Conservation (phyloP, 768 basidiomycete species). For the Pisolithus sp. region DNA sequence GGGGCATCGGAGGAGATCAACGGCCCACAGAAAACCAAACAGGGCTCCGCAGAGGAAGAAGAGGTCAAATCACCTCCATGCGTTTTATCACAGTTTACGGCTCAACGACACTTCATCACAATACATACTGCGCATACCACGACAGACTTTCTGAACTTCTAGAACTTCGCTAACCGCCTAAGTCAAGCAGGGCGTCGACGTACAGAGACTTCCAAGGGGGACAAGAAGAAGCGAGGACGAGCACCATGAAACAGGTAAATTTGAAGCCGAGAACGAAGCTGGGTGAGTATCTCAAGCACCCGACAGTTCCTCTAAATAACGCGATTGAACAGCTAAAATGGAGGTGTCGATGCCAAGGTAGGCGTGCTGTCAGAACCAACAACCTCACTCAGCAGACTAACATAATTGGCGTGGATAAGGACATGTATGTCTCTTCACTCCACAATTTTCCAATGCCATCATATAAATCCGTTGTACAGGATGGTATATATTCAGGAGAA, state of each 20-base stretch:
- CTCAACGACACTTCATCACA: neutral
- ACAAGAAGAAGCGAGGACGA: conserved; percentile 47
- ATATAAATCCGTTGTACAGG: conserved; percentile 38
- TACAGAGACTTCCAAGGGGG: conserved; percentile 81
- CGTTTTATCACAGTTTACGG: conserved; percentile 17
- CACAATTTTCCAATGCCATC: neutral
- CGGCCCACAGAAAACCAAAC: conserved; percentile 2
- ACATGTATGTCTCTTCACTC: conserved; percentile 58
- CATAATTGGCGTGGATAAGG: conserved; percentile 95
- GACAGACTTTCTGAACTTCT: conserved; percentile 70
- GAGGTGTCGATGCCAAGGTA: conserved; percentile 62
- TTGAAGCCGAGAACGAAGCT: conserved; percentile 46
- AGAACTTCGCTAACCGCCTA: conserved; percentile 72
- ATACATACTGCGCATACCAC: conserved; percentile 17
- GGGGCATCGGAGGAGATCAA: conserved; percentile 38
- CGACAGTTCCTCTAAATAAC: neutral
- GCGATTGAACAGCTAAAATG: conserved; percentile 41
- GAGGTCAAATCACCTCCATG: conserved; percentile 44
- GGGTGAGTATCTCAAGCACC: conserved; percentile 42
- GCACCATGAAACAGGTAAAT: conserved; percentile 34
- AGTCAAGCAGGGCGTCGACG: conserved; percentile 80
- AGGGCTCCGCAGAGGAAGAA: conserved; percentile 29
- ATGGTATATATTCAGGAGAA: conserved; percentile 98
- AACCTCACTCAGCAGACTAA: conserved; percentile 99
- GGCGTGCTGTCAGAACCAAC: conserved; percentile 71